Evolutionary conservation across 352 stramenopile genomes (phyloP).

Genomic region (Phytophthora lateralis): DNA sequence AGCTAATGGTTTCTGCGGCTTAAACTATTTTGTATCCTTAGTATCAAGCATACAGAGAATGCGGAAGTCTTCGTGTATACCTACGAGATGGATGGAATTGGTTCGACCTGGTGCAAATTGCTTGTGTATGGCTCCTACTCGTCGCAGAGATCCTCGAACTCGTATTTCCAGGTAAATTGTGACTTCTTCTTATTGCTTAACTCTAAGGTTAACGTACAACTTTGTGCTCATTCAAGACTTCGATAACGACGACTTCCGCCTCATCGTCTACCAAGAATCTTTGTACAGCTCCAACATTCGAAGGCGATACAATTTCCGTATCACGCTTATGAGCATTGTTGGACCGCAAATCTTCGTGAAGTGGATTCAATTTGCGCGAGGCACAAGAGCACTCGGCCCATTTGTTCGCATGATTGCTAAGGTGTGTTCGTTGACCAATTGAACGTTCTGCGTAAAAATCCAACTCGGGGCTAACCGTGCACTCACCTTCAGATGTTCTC

Average conservation of each 20-base stretch:
- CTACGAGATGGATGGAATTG: slow-evolving; percentile 79
- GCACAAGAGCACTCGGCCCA: slow-evolving; percentile 63
- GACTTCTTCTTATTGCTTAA: background rate
- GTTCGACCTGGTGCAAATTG: slow-evolving; percentile 78
- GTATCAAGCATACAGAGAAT: slow-evolving; percentile 53
- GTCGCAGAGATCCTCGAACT: slow-evolving; percentile 56
- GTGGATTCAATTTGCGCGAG: slow-evolving; percentile 82
- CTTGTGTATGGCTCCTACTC: slow-evolving; percentile 71
- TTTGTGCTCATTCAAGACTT: slow-evolving; percentile 8
- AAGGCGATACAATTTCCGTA: slow-evolving; percentile 72
- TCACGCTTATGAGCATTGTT: slow-evolving; percentile 80
- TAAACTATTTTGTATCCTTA: slow-evolving; percentile 6
- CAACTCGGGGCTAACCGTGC: background rate
- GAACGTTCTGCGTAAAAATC: too few relatives aligned
- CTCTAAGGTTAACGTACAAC: background rate
- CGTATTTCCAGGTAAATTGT: slow-evolving; percentile 24
- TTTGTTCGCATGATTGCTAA: slow-evolving; percentile 90
- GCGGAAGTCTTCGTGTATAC: slow-evolving; percentile 61
- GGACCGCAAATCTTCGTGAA: slow-evolving; percentile 81
- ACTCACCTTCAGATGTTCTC: slow-evolving; percentile 69
- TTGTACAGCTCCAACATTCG: slow-evolving; percentile 61
- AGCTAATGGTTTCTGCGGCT: background rate
- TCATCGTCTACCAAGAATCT: slow-evolving; percentile 67
- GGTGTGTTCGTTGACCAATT: slow-evolving; percentile 8
- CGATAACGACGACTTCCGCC: slow-evolving; percentile 47